Base-by-base conservation (phyloP, 495 filamentous ascomycete species). In the Paragyromitra xinjiangensis region DNA sequence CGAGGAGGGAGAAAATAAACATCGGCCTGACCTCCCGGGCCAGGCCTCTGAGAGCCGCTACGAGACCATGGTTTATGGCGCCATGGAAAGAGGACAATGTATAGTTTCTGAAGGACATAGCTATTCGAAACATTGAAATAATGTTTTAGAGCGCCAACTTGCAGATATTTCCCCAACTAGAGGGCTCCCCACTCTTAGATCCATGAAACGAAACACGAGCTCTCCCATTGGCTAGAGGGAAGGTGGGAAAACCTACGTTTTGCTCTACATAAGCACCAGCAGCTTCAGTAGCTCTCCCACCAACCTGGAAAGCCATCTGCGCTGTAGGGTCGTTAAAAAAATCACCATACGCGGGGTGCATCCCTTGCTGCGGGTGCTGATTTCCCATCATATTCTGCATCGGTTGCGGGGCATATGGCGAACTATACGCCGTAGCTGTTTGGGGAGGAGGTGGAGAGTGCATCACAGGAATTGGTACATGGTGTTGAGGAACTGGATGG, bases 121-220 rank as follows among this genome's bases (percentile, higher is more conserved):
- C 88, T 91, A 87, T 97, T 98, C 82, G 94, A 94, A 78, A 99
- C 95, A 84, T 93, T 95, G 87, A 97, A 99, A 86, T 98, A 98
- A 84, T 97, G 94, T 84, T 95, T 99, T 45, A 97, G 89, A 44
- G 91, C 74, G n/a, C 77, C 39, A 16, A 79, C 75, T 63, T 79
- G 75, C 51, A 79, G 26, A 26, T 79, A 79, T 78, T 79, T 79
- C 16, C 77, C 77, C 37, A 79, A 34, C 77, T 79, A 78, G 42
- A 50, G 44, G 22, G 55, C n/a, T 24, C 48, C 67, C 34, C 22
- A 59, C 19, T 61, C 53, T 79, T 78, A 79, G 66, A 42, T 26
- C 34, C 40, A 50, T 19, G 24, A 65, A 59, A 66, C 37, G 8
- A 53, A 64, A 53, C 29, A 62, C 14, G 8, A 7, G 37, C 29